Percentiles rank a stretch among this genome's conserved stretches.
These are phyloP conservation scores for Orychophragmus violaceus DNA, from an alignment of 345 rosid genomes.

Conservation along the genomic window DNA sequence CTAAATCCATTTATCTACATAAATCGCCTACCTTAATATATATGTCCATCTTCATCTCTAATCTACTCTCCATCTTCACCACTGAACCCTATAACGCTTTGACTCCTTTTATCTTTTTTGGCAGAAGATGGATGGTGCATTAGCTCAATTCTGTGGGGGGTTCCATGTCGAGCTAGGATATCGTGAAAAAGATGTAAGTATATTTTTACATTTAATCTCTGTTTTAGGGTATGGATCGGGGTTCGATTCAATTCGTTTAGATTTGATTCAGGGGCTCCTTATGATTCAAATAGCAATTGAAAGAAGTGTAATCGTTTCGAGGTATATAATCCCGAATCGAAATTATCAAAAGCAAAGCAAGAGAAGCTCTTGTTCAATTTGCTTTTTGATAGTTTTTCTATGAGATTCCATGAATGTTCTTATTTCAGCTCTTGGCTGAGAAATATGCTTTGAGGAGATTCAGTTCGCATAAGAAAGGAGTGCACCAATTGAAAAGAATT, in stretches of 20 bases:
- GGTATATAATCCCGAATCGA: too few relatives aligned
- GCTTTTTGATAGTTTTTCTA: too few relatives aligned
- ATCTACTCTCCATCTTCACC: too few relatives aligned
- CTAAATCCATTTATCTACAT: too few relatives aligned
- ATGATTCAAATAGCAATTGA: background rate
- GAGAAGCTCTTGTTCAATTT: too few relatives aligned
- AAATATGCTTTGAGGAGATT: background rate
- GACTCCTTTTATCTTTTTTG: background rate
- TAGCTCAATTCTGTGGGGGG: constrained; percentile 50
- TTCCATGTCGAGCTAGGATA: constrained; percentile 69
- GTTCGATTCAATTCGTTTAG: background rate
- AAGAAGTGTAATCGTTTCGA: background rate
- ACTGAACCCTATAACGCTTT: too few relatives aligned
- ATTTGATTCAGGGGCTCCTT: background rate
- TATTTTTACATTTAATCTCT: background rate
- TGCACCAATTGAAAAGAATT: background rate
- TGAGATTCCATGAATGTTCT: background rate
- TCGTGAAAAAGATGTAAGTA: constrained; percentile 86
- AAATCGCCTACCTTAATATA: too few relatives aligned
- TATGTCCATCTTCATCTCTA: too few relatives aligned
- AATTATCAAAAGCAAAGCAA: too few relatives aligned
- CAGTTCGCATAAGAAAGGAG: background rate
- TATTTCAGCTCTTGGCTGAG: background rate
- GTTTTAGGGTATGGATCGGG: background rate
- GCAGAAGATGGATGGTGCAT: constrained; percentile 40